Conservation (phyloP, 441 rosid species). For the Gossypium davidsonii region DNA sequence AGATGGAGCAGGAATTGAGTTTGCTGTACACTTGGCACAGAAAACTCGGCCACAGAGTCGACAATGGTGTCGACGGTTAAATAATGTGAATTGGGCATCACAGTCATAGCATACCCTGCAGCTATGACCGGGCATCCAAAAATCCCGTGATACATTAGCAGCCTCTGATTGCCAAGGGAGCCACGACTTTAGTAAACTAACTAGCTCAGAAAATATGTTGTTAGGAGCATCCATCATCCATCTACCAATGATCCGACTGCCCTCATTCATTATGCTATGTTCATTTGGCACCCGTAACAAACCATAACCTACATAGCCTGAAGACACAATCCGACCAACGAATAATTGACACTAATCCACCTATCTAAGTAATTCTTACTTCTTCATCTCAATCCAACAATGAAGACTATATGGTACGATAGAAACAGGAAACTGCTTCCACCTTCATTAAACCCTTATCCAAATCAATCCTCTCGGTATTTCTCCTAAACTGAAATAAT, state of each 20-base stretch:
- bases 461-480: neutral
- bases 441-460: neutral
- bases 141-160: constrained; percentile 71
- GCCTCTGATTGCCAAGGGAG: constrained; percentile 80
- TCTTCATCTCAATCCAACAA: neutral
- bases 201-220: constrained; percentile 56
- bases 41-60: constrained; percentile 90
- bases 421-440: neutral
- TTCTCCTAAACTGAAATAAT: neutral
- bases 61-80: constrained; percentile 90
- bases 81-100: constrained; percentile 72
- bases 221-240: constrained; percentile 75
- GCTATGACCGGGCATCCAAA: constrained; percentile 99
- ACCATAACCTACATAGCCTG: constrained; percentile 21
- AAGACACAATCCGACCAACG: neutral
- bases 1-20: constrained; percentile 57
- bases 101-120: constrained; percentile 98
- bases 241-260: constrained; percentile 33
- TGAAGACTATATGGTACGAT: neutral
- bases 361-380: neutral
- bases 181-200: constrained; percentile 57
- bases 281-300: constrained; percentile 45
- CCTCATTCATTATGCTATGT: constrained; percentile 59
- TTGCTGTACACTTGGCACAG: constrained; percentile 86
- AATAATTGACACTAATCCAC: neutral